phyloP scores from a whole-genome alignment of 768 basidiomycete species.

The Serendipita sp. region DNA sequence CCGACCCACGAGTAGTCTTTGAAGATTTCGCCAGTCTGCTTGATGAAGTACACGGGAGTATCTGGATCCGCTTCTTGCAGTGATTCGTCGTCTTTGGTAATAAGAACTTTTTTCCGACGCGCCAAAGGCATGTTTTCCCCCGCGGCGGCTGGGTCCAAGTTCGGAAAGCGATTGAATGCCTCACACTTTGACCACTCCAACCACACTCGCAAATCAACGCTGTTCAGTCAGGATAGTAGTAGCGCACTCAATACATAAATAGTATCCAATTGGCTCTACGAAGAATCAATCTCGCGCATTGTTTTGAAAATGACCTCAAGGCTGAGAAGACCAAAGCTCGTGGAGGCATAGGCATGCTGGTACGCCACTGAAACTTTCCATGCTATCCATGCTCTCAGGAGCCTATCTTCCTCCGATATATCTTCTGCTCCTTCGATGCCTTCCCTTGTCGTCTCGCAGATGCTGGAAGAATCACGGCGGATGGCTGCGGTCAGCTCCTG shows the following conservation, averaged over 20 bases:
- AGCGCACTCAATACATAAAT: too few relatives aligned
- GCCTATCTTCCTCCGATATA: conserved; percentile 23
- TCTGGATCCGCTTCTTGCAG: conserved; percentile 29
- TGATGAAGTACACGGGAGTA: conserved; percentile 78
- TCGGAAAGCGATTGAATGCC: too few relatives aligned
- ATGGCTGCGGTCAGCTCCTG: conserved; percentile 37
- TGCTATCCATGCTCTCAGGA: conserved; percentile 39
- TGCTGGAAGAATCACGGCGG: conserved; percentile 36
- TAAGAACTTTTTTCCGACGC: conserved; percentile 21
- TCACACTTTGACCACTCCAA: too few relatives aligned
- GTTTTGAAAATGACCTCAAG: conserved; percentile 42
- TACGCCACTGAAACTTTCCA: conserved; percentile 30
- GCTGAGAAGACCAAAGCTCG: conserved; percentile 47
- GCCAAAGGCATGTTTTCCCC: conserved; percentile 18
- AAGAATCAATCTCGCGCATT: conserved; percentile 14
- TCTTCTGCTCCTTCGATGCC: conserved; percentile 37
- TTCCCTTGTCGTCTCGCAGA: conserved; percentile 35
- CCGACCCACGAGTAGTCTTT: conserved; percentile 78
- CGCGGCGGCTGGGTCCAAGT: too few relatives aligned
- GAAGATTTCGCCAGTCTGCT: conserved; percentile 94
- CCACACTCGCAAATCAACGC: too few relatives aligned
- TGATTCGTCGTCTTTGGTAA: conserved; percentile 8
- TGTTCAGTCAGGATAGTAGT: too few relatives aligned
- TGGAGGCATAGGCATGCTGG: conserved; percentile 34
- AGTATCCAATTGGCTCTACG: neutral